These are phyloP conservation scores for Sonneratia caseolaris DNA, from an alignment of 345 rosid genomes.

Conservation along the genomic window DNA sequence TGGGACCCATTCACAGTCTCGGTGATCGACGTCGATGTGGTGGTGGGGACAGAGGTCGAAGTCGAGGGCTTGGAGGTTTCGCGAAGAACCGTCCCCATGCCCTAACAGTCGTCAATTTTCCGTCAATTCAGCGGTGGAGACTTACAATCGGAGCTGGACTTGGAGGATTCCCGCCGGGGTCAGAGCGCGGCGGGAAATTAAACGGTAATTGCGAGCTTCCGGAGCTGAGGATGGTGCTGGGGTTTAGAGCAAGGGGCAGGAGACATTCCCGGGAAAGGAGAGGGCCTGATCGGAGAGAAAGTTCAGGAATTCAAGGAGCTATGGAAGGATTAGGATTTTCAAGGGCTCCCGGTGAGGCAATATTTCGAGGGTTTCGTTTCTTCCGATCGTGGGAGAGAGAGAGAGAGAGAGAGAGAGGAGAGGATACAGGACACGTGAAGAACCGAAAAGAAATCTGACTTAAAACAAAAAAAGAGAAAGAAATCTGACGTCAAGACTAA, in stretches of 20 bases:
- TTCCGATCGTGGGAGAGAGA: background rate
- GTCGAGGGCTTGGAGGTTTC: slow-evolving; percentile 20
- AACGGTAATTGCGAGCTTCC: background rate
- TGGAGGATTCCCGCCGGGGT: background rate
- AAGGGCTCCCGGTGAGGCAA: background rate
- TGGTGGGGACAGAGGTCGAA: slow-evolving; percentile 16
- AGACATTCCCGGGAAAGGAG: slow-evolving; percentile 6
- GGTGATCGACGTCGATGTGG: slow-evolving; percentile 34
- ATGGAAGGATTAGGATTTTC: background rate
- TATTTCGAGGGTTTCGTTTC: slow-evolving; percentile 1
- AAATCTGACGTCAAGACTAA: too few relatives aligned
- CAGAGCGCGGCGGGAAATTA: background rate
- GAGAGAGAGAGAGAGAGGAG: too few relatives aligned
- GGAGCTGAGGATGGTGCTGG: background rate
- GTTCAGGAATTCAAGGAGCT: slow-evolving; percentile 13
- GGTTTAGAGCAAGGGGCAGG: background rate
- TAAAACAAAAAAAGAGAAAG: too few relatives aligned
- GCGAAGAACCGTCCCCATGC: slow-evolving; percentile 33
- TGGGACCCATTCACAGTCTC: slow-evolving; percentile 67
- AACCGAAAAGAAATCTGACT: too few relatives aligned
- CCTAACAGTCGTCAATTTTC: background rate
- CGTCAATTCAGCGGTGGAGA: background rate
- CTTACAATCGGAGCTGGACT: background rate
- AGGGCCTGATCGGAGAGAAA: slow-evolving; percentile 13
- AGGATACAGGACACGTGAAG: too few relatives aligned